Percentiles rank a stretch among this genome's conserved stretches.
These are phyloP conservation scores for Colletotrichum zoysiae DNA, from an alignment of 2,329 filamentous ascomycete genomes.

Conservation along the genomic window DNA sequence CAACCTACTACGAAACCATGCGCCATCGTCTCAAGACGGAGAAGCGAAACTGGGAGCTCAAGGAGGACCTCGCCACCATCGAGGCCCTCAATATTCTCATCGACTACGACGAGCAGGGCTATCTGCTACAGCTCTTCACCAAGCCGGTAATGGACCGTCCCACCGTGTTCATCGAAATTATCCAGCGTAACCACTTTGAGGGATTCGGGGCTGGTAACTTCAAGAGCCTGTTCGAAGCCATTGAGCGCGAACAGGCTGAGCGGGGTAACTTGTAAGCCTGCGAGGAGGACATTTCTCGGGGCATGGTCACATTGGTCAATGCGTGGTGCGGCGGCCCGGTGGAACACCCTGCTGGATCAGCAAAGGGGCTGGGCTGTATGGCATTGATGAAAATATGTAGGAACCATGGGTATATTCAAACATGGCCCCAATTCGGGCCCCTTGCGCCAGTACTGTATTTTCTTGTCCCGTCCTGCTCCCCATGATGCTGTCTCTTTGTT, in stretches of 20 bases:
- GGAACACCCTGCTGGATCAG: background rate
- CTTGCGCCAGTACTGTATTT: background rate
- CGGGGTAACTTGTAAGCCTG: constrained; percentile 76
- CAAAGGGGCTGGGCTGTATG: constrained; percentile 2
- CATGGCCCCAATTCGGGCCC: background rate
- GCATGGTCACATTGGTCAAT: background rate
- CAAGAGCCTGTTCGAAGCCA: constrained; percentile 94
- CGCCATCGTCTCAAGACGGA: constrained; percentile 77
- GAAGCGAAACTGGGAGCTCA: constrained; percentile 71
- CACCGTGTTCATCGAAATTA: constrained; percentile 96
- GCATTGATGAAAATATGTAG: constrained; percentile 1
- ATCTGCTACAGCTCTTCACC: constrained; percentile 81
- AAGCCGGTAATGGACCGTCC: constrained; percentile 95
- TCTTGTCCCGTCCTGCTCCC: constrained; percentile 7
- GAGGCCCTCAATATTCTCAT: constrained; percentile 87
- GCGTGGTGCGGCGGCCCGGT: background rate
- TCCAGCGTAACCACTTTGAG: constrained; percentile 89
- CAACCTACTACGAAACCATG: constrained; percentile 88
- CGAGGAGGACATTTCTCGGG: too few relatives aligned
- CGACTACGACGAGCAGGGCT: constrained; percentile 94
- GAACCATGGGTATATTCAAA: constrained; percentile 14
- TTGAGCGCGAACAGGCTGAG: constrained; percentile 90
- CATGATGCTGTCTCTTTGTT: constrained; percentile 1
- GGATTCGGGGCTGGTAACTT: constrained; percentile 97
- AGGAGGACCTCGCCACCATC: constrained; percentile 84